Base-by-base conservation (phyloP, 140 eudicot genomes). In the Anethum foeniculum region DNA sequence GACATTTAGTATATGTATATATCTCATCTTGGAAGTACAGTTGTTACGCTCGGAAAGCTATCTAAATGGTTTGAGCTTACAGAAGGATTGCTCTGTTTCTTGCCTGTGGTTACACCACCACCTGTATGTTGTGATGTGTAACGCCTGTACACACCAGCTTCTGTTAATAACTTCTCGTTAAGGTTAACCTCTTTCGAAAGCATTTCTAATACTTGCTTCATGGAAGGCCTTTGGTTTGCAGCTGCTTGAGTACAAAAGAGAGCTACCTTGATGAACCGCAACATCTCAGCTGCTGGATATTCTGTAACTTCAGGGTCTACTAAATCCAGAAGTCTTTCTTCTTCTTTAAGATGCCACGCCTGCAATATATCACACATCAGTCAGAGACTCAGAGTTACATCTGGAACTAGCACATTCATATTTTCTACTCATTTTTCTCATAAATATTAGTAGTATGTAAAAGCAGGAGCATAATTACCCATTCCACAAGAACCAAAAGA, bases 121-220 rank as follows among this genome's bases (percentile, higher is more conserved):
- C 52, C 79, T 10, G 85, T 68, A 15, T 32, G 76, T 18, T 41
- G 83, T n/a, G 86, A 82, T 10, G 78, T 75, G 32, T 79, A 81
- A 11, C 82, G 87, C 39, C 68, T 85, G 32, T 82, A 87, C n/a
- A 90, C 64, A 67, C 97, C 94, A 0, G 97, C 90, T 64, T 85
- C 89, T 0, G 91, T 85, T 64, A 93, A 77, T 75, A 89, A 28
- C 34, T 76, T 84, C 81, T 82, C 90, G 28, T 93, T 93, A 32
- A 93, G 96, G 73, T 28, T 79, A 71, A 91, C 97, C 60, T 89
- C 86, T 64, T 74, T 87, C 0, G 93, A 75, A 18, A 93, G 93
- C 98, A 91, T 91, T 81, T 83, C 90, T 27, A 91, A 72, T 34
- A 93, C 97, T 86, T 93, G 93, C 32, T 77, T 90, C 98, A 93